Conservation (phyloP, 257 asterid species). For the Solanum virginianum region DNA sequence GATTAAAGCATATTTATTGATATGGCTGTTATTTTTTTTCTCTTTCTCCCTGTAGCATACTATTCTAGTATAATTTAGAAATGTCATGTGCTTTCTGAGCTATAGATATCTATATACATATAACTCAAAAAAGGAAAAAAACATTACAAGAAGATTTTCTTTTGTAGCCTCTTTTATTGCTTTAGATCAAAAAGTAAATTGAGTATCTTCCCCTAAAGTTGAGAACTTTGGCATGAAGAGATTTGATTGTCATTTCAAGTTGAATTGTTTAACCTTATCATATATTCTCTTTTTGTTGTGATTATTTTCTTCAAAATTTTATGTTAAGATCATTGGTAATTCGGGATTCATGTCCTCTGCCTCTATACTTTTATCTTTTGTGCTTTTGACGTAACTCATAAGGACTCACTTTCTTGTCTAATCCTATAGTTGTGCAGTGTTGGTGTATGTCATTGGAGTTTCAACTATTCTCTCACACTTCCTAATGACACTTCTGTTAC, state of each 20-base stretch:
- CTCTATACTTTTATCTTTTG: not conserved
- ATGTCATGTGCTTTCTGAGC: not conserved
- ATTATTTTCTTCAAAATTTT: not conserved
- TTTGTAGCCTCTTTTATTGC: not conserved
- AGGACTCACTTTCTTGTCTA: not conserved
- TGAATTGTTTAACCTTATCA: not conserved
- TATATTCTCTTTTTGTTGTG: not conserved
- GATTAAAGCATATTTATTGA: not conserved
- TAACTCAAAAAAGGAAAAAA: not conserved
- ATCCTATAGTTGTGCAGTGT: not conserved
- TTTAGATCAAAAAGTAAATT: not conserved
- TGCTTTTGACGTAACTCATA: not conserved
- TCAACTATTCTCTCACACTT: not conserved
- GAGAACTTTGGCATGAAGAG: not conserved
- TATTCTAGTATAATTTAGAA: not conserved
- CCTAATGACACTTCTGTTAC: not conserved
- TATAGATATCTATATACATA: not conserved
- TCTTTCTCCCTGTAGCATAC: not conserved
- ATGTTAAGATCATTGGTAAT: not conserved
- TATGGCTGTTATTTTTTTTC: not conserved
- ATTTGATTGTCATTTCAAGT: not conserved
- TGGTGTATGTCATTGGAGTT: not conserved
- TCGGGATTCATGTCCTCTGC: not conserved
- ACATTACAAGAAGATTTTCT: not conserved
- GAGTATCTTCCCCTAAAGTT: not conserved